A percentile compares a stretch with the other conserved stretches of the same genome.
Conservation (phyloP, 1,139 yeast species). For the Pneumocystis carinii region DNA sequence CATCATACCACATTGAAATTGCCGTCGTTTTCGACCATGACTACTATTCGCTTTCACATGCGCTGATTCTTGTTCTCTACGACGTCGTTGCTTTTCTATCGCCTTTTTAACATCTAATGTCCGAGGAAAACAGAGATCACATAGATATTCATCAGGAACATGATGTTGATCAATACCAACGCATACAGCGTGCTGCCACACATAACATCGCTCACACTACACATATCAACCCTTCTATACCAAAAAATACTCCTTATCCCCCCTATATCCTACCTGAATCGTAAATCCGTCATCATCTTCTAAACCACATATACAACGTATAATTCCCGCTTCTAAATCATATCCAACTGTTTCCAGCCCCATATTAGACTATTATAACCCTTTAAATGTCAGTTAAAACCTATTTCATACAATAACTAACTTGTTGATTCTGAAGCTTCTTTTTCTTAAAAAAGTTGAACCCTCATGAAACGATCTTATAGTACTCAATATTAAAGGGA, state of each 20-base stretch:
- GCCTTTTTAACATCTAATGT: slow-evolving; percentile 40
- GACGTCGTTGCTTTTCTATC: slow-evolving; percentile 21
- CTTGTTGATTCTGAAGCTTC: too few species aligned
- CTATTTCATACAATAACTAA: too few species aligned
- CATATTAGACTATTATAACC: background rate
- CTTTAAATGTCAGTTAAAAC: background rate
- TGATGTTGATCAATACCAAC: slow-evolving; percentile 63
- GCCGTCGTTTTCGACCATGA: background rate
- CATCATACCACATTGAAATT: background rate
- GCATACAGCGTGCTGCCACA: slow-evolving; percentile 95
- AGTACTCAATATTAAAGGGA: too few species aligned
- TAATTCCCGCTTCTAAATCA: slow-evolving; percentile 30
- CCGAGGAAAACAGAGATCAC: slow-evolving; percentile 65
- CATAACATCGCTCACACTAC: slow-evolving; percentile 70
- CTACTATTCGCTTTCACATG: slow-evolving; percentile 3
- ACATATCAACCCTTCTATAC: slow-evolving; percentile 48
- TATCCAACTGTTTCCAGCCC: background rate
- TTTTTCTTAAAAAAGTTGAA: too few species aligned
- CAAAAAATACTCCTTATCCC: slow-evolving; percentile 76
- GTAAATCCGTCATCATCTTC: slow-evolving; percentile 93
- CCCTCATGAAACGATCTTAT: too few species aligned
- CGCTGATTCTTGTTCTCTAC: slow-evolving; percentile 16
- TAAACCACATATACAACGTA: slow-evolving; percentile 78
- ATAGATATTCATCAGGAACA: slow-evolving; percentile 71
- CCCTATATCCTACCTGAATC: slow-evolving; percentile 24